Evolutionary conservation across 139 green algal species (phyloP), one percentile per base, ranked within the genome.

Genomic region (Dunaliella primolecta): DNA sequence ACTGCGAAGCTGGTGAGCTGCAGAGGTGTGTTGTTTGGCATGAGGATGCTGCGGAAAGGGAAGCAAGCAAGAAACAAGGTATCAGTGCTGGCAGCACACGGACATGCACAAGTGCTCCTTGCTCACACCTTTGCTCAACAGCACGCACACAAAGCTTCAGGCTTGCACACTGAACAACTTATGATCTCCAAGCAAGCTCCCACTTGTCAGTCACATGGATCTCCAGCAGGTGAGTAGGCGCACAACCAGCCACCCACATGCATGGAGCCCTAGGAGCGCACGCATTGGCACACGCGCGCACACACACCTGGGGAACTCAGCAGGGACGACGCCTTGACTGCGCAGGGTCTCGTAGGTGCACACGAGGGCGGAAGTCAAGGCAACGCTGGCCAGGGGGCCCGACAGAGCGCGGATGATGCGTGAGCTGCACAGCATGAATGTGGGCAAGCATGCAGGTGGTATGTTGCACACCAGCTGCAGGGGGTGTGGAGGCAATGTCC

Each of bases 1-100:
- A 89, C 82, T 21, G 86, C 86, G 32, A 89, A 89, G 30, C 37
- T 81, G 38, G 86, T 89, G 1, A 89, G 78, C 25, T 78, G 75
- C 78, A 87, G 86, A 1, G 86, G 86, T 82, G 86, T 78, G 0
- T 78, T 64, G 36, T 71, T 85, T 15, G 55, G 32, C 15, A 89
- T 78, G 23, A 82, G 83, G 1, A 89, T n/a, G 35, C 85, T 88
- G 81, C 20, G 1, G n/a, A n/a, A n/a, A n/a, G n/a, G n/a, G n/a
- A n/a, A n/a, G n/a, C 2, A 36, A 29, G 38, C 79, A 83, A 21
- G 79, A 2, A 70, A 82, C 35, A 70, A 23, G 36, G 37, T n/a
- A 75, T 24, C 38, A 25, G 11, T 15, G 27, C 27, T 2, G 3
- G 23, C n/a, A 1, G 20, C 38, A 75, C 79, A 33, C 21, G n/a